Base-by-base conservation (phyloP, 805 yeast species). In the Zygosaccharomyces lentus region DNA sequence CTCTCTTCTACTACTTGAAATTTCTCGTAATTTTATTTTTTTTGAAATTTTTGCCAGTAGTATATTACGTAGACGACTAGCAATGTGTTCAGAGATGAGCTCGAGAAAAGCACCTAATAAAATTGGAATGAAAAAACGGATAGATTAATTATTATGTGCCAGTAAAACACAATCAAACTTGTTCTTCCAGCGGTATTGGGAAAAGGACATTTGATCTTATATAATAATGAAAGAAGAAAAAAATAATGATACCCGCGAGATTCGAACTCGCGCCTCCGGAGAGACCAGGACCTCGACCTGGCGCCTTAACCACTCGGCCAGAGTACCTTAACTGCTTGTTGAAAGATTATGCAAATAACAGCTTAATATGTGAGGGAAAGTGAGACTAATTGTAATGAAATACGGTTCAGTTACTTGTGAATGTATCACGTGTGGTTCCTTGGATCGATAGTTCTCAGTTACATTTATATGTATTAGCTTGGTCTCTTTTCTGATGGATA, bases 261-360 rank as follows among this genome's bases (percentile, higher is more conserved):
- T 81, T 81, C 85, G 86, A 81, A 81, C 86, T 82, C 86, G 77
- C 84, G 86, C 85, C 84, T 78, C 85, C 84, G 84, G 70, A 80
- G 85, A 80, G 84, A 81, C 78, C 80, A 77, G 82, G 82, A 79
- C 85, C 82, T 80, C 77, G 77, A 76, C 77, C 81, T 76, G 77
- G 77, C 82, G 81, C 81, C 81, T 76, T 77, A 76, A 76, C 81
- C 81, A 72, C 81, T 77, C 81, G 81, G 81, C 82, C 82, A 77
- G 77, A 72, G 74, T 76, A 75, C 80, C 82, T 29, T n/a, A 6
- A 29, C 16, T 29, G 32, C 32, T 29, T 29, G 15, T 29, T 6
- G 8, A 12, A 29, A 12, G 15, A 29, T 2, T 7, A 19, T 19
- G 21, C 21, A 19, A 19, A 19, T 5, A n/a, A n/a, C n/a, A n/a